These are phyloP conservation scores for Vaccinium macrocarpon DNA, from an alignment of 148 eudicot species.

Conservation along the genomic window DNA sequence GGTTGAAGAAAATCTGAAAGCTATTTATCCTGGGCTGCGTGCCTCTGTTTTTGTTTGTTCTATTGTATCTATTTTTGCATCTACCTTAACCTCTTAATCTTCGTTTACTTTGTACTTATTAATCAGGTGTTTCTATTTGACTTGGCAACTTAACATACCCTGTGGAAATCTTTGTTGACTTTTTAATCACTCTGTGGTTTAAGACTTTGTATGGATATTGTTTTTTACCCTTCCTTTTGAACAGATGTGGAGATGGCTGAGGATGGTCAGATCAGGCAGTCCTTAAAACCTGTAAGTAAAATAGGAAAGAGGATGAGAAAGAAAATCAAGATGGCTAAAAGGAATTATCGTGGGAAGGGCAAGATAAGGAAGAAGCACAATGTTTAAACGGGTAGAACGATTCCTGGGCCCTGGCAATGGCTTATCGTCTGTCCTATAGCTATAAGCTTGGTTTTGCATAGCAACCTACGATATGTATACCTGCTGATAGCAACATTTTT, in stretches of 20 bases:
- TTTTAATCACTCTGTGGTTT: neutral
- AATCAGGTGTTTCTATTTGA: neutral
- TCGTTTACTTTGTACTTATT: neutral
- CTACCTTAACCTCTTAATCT: neutral
- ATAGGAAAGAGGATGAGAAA: constrained; percentile 78
- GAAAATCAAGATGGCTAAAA: constrained; percentile 68
- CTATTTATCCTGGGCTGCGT: neutral
- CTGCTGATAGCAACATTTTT: neutral
- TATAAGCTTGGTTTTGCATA: neutral
- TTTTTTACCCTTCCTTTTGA: neutral
- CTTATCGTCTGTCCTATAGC: neutral
- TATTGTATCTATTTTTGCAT: neutral
- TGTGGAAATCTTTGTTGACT: neutral
- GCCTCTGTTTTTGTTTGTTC: neutral
- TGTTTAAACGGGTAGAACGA: neutral
- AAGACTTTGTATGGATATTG: too few relatives aligned
- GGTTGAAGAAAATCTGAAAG: neutral
- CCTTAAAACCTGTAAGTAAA: constrained; percentile 55
- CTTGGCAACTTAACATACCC: neutral
- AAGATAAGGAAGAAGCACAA: constrained; percentile 65
- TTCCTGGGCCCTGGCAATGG: neutral
- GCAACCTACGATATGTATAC: neutral
- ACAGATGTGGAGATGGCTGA: constrained; percentile 66
- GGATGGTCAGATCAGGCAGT: constrained; percentile 26
- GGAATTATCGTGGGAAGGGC: constrained; percentile 66